These are phyloP conservation scores for Ramalina peruviana DNA, from an alignment of 495 filamentous ascomycete genomes.

Conservation along the genomic window DNA sequence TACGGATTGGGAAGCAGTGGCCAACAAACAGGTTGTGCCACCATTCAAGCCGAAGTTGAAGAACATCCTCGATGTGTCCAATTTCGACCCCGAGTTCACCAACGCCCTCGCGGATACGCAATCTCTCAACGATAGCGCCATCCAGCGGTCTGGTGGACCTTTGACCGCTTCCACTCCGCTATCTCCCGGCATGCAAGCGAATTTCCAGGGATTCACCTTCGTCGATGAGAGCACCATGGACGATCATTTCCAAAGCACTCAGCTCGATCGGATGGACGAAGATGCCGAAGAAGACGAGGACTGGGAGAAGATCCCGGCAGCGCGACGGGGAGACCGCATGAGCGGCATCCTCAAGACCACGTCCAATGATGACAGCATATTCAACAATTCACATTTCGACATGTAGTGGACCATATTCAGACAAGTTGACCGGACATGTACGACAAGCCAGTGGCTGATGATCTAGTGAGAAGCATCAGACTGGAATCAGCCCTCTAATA, in stretches of 20 bases:
- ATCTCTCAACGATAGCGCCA: constrained; percentile 79
- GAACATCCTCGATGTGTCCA: constrained; percentile 87
- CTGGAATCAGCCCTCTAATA: no score
- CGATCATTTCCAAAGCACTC: constrained; percentile 60
- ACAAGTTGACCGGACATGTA: no score
- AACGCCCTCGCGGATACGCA: constrained; percentile 75
- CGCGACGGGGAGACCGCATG: constrained; percentile 47
- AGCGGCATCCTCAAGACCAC: constrained; percentile 57
- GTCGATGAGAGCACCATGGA: constrained; percentile 95
- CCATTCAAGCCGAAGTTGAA: constrained; percentile 97
- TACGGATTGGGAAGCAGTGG: constrained; percentile 77
- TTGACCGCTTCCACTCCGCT: constrained; percentile 75
- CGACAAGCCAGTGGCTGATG: no score
- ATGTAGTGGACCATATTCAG: constrained; percentile 22
- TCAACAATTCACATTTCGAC: constrained; percentile 63
- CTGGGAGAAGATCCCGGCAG: constrained; percentile 31
- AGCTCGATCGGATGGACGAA: constrained; percentile 57
- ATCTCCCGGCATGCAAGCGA: constrained; percentile 89
- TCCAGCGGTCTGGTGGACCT: constrained; percentile 56
- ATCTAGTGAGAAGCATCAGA: no score
- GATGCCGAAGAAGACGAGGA: constrained; percentile 42
- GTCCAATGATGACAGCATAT: constrained; percentile 52
- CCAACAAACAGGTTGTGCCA: constrained; percentile 83
- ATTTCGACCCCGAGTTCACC: constrained; percentile 97
- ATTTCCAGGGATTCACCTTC: constrained; percentile 96